Evolutionary conservation across 768 basidiomycete species (phyloP).

Genomic region (Cubamyces sp.): DNA sequence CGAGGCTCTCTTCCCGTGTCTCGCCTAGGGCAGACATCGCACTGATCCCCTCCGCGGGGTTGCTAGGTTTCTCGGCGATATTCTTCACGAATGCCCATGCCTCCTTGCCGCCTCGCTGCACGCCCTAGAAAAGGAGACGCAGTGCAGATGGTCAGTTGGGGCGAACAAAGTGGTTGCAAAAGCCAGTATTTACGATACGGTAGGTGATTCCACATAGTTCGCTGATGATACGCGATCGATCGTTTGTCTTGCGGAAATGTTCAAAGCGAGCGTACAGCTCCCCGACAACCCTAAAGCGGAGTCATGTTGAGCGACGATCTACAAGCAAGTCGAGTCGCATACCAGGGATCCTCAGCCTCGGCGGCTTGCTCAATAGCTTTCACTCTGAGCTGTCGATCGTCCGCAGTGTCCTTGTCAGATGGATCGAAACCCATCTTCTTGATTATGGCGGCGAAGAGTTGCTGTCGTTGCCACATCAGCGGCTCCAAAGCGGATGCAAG

Average conservation of each 20-base stretch:
- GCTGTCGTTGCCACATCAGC: constrained; percentile 39
- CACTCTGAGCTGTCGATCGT: not conserved
- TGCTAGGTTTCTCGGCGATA: constrained; percentile 72
- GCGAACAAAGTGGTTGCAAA: too few relatives aligned
- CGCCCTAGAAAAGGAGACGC: constrained; percentile 48
- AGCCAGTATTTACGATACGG: not conserved
- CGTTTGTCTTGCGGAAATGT: not conserved
- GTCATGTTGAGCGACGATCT: not conserved
- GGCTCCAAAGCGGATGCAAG: not conserved
- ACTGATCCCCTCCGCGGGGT: constrained; percentile 70
- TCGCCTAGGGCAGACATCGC: constrained; percentile 59
- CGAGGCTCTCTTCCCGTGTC: constrained; percentile 40
- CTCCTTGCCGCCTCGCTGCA: constrained; percentile 68
- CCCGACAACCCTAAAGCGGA: not conserved
- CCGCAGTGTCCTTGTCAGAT: not conserved
- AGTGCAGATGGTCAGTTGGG: not conserved
- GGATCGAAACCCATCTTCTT: constrained; percentile 74
- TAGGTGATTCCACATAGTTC: not conserved
- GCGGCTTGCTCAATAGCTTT: not conserved
- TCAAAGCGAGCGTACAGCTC: not conserved
- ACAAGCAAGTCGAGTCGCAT: not conserved
- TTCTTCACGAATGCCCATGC: constrained; percentile 77
- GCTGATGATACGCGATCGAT: not conserved
- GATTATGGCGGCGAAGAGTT: constrained; percentile 76
- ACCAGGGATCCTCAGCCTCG: not conserved